Conservation (phyloP, 345 rosid species). For the Salix suchowensis region DNA sequence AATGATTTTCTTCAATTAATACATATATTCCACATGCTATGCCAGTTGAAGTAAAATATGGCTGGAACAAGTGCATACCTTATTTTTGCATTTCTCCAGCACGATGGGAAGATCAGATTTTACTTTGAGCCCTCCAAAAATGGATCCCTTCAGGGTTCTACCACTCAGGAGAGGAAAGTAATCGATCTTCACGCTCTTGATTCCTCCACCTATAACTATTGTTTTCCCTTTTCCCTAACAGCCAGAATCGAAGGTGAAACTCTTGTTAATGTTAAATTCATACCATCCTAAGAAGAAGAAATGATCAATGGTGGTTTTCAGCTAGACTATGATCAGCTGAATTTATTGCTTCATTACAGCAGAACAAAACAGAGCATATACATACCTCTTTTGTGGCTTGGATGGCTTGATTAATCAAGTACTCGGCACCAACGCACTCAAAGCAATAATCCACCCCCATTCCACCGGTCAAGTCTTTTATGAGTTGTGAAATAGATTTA, state of each 20-base stretch:
- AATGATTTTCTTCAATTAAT: too few relatives aligned
- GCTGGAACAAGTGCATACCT: slow-evolving; percentile 10
- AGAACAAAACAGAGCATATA: background rate
- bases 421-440: slow-evolving; percentile 48
- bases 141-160: slow-evolving; percentile 46
- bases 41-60: too few relatives aligned
- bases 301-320: too few relatives aligned
- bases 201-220: slow-evolving; percentile 35
- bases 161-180: slow-evolving; percentile 28
- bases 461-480: slow-evolving; percentile 43
- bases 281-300: too few relatives aligned
- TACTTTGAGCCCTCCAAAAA: slow-evolving; percentile 59
- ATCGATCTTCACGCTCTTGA: slow-evolving; percentile 18
- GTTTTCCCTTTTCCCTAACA: slow-evolving; percentile 46
- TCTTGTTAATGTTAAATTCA: background rate
- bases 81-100: slow-evolving; percentile 42
- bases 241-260: background rate
- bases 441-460: slow-evolving; percentile 59
- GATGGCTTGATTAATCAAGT: slow-evolving; percentile 45
- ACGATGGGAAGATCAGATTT: slow-evolving; percentile 49
- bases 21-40: too few relatives aligned
- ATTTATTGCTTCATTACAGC: too few relatives aligned
- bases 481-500: slow-evolving; percentile 32
- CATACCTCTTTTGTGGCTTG: slow-evolving; percentile 40
- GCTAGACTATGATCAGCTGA: too few relatives aligned